These are phyloP conservation scores for Catenaria anguillulae DNA, from an alignment of 371 early-diverging fungal genomes.

Conservation along the genomic window DNA sequence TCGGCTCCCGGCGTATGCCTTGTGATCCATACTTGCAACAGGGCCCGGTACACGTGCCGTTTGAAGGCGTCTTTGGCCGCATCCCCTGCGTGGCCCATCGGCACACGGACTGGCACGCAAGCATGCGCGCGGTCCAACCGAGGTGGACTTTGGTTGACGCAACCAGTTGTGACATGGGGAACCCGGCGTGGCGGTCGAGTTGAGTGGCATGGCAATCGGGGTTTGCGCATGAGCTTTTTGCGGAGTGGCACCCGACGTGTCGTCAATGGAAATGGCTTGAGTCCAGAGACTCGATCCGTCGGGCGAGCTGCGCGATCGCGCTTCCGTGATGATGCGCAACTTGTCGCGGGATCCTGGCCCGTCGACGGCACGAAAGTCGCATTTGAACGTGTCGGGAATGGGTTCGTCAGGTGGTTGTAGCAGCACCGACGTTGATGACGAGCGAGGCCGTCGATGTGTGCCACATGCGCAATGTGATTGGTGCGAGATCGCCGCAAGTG, in stretches of 20 bases:
- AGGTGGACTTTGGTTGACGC: constrained; percentile 21
- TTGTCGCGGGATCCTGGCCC: constrained; percentile 1
- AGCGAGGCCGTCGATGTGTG: constrained; percentile 42
- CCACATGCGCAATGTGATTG: constrained; percentile 54
- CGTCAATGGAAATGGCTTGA: too few relatives aligned
- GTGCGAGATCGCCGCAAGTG: constrained; percentile 70
- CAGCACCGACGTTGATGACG: constrained; percentile 76
- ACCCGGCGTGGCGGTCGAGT: constrained; percentile 38
- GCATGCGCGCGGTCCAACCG: constrained; percentile 57
- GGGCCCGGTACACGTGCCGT: constrained; percentile 56
- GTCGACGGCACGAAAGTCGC: too few relatives aligned
- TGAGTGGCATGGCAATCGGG: too few relatives aligned
- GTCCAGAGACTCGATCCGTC: too few relatives aligned
- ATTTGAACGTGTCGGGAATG: not conserved
- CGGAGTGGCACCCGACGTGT: too few relatives aligned
- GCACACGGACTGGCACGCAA: constrained; percentile 68
- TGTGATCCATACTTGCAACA: constrained; percentile 32
- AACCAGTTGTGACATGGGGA: constrained; percentile 41
- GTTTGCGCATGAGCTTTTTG: too few relatives aligned
- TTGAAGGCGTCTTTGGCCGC: constrained; percentile 43
- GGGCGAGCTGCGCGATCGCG: too few relatives aligned
- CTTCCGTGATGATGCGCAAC: not conserved
- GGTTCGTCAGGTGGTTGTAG: constrained; percentile 49
- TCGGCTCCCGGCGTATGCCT: not conserved
- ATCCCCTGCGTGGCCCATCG: constrained; percentile 49